A percentile compares a stretch with the other conserved stretches of the same genome.
These are phyloP conservation scores for Lachancea sp. DNA, from an alignment of 805 yeast genomes.

Conservation along the genomic window DNA sequence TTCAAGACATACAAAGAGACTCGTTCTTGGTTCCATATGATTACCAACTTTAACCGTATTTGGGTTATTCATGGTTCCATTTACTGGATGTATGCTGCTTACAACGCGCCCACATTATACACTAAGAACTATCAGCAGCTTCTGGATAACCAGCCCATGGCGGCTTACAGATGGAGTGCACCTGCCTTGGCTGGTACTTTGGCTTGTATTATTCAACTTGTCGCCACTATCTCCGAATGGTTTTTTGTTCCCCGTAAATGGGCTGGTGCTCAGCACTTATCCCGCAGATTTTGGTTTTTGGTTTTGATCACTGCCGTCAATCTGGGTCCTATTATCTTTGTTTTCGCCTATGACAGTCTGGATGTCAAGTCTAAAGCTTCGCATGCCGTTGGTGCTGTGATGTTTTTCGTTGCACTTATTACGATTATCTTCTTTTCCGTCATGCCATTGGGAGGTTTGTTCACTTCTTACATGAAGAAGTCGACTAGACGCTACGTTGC, in stretches of 20 bases:
- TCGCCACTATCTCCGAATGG: conserved; percentile 92
- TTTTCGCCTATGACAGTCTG: conserved; percentile 73
- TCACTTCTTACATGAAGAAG: conserved; percentile 86
- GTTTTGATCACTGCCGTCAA: conserved; percentile 59
- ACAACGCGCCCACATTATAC: conserved; percentile 85
- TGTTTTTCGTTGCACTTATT: conserved; percentile 80
- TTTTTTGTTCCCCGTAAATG: conserved; percentile 93
- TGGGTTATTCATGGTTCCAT: conserved; percentile 90
- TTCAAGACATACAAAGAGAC: conserved; percentile 93
- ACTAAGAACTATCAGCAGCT: conserved; percentile 82
- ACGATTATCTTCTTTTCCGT: conserved; percentile 81
- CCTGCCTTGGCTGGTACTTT: conserved; percentile 88
- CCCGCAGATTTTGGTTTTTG: conserved; percentile 79
- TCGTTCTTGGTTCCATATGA: conserved; percentile 94
- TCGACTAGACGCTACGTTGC: conserved; percentile 84
- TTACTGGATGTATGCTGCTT: conserved; percentile 94
- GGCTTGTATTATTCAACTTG: conserved; percentile 72
- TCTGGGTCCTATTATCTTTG: conserved; percentile 80
- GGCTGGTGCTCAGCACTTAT: conserved; percentile 98
- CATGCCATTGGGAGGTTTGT: conserved; percentile 95
- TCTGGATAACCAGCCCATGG: conserved; percentile 76
- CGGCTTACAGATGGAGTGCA: conserved; percentile 89
- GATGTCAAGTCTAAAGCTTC: conserved; percentile 61
- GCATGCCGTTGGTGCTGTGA: conserved; percentile 71
- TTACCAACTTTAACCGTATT: conserved; percentile 95